These are phyloP conservation scores for Tolypocladium tundrense DNA, from an alignment of 2,329 filamentous ascomycete species.

Conservation along the genomic window DNA sequence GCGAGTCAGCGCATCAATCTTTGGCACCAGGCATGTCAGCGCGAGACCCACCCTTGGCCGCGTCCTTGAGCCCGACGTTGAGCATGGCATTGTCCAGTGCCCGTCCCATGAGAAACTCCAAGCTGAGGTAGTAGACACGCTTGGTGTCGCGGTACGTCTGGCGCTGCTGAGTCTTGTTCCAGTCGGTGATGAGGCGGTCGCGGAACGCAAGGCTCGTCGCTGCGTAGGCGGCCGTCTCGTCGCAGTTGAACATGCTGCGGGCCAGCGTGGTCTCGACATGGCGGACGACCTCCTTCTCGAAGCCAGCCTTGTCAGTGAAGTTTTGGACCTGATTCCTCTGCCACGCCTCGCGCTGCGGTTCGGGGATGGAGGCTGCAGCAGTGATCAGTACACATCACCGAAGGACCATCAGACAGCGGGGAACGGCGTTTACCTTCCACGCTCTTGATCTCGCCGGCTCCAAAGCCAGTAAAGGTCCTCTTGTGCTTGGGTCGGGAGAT, in stretches of 20 bases:
- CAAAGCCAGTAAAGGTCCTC: constrained; percentile 91
- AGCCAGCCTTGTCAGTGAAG: constrained; percentile 73
- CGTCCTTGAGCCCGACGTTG: constrained; percentile 80
- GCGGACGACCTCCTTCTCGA: constrained; percentile 76
- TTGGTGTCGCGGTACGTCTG: constrained; percentile 88
- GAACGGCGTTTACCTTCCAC: constrained; percentile 60
- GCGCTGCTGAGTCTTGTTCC: constrained; percentile 96
- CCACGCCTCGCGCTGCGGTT: constrained; percentile 77
- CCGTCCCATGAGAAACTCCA: constrained; percentile 96
- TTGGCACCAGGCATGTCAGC: background rate
- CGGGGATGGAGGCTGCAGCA: constrained; percentile 62
- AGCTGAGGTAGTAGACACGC: constrained; percentile 91
- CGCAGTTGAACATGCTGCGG: constrained; percentile 95
- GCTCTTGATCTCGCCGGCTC: constrained; percentile 80
- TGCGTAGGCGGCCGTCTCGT: constrained; percentile 86
- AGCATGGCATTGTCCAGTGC: constrained; percentile 98
- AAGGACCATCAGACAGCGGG: background rate
- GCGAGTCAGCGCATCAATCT: background rate
- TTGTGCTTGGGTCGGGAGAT: constrained; percentile 88
- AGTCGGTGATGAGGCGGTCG: constrained; percentile 85
- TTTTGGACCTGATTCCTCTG: constrained; percentile 51
- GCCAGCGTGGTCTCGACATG: constrained; percentile 96
- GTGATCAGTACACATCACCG: background rate
- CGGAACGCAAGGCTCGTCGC: constrained; percentile 87
- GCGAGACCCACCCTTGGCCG: constrained; percentile 57